A percentile compares a stretch with the other conserved stretches of the same genome.
Conservation (phyloP, 2,329 filamentous ascomycete species). For the Epichloe gansuensis region DNA sequence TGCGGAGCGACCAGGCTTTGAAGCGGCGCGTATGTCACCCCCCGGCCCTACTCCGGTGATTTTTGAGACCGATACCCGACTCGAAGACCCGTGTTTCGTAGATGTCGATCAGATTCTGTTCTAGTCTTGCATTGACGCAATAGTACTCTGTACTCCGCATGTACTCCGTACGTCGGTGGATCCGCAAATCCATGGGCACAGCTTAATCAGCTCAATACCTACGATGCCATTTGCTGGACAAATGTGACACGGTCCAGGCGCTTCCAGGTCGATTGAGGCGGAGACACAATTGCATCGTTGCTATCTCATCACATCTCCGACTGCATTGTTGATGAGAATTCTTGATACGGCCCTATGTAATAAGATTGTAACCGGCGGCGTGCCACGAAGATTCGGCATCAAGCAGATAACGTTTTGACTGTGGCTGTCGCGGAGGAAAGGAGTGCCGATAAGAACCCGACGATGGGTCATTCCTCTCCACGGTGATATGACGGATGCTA, state of each 20-base stretch:
- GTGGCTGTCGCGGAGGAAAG: not conserved
- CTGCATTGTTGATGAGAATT: too few relatives aligned
- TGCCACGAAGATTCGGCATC: not conserved
- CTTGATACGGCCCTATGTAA: too few relatives aligned
- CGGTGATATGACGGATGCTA: not conserved
- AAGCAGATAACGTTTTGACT: not conserved
- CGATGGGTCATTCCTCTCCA: not conserved
- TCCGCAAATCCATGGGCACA: not conserved
- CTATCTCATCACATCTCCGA: too few relatives aligned
- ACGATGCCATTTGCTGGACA: not conserved
- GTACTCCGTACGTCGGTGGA: not conserved
- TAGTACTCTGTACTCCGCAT: too few relatives aligned
- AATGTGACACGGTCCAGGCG: not conserved
- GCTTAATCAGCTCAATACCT: not conserved
- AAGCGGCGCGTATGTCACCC: constrained; percentile 5
- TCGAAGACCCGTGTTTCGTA: constrained; percentile 13
- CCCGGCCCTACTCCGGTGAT: constrained; percentile 19
- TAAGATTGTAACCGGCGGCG: too few relatives aligned
- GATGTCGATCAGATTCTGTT: constrained; percentile 13
- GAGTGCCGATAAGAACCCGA: not conserved
- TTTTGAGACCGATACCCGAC: constrained; percentile 9
- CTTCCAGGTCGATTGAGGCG: too few relatives aligned
- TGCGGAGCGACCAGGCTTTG: not conserved
- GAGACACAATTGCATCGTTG: too few relatives aligned
- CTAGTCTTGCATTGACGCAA: not conserved